Evolutionary conservation across 1,139 yeast species (phyloP).

Genomic region (Taiozyma onychis): DNA sequence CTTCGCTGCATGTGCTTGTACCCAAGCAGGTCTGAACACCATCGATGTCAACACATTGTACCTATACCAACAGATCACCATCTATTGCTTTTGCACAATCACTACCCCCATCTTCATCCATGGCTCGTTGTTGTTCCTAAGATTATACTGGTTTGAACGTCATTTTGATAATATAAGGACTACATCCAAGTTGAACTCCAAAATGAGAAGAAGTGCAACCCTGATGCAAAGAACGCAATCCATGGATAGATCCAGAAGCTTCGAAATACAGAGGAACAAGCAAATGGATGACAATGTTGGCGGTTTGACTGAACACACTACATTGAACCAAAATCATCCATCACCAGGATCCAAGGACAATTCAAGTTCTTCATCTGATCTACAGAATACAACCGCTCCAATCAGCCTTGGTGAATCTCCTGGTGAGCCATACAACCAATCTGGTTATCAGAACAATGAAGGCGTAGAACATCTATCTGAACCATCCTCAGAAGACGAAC

Average conservation of each 20-base stretch:
- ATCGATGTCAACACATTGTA: constrained; percentile 55
- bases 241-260: constrained; percentile 16
- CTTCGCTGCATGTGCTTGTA: constrained; percentile 66
- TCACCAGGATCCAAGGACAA: constrained; percentile 13
- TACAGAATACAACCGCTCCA: constrained; percentile 1
- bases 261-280: constrained; percentile 6
- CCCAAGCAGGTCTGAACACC: constrained; percentile 92
- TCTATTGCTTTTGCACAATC: constrained; percentile 54
- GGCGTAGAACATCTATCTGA: constrained; percentile 12
- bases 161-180: constrained; percentile 78
- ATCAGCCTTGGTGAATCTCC: constrained; percentile 2
- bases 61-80: constrained; percentile 71
- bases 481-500: constrained; percentile 13
- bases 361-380: constrained; percentile 6
- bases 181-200: constrained; percentile 65
- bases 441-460: neutral
- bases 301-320: neutral
- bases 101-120: constrained; percentile 91
- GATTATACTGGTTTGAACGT: constrained; percentile 86
- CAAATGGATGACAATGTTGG: neutral
- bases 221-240: constrained; percentile 46
- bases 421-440: neutral
- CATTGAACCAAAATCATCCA: neutral
- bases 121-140: constrained; percentile 68
- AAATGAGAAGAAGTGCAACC: constrained; percentile 78